A percentile compares a stretch with the other conserved stretches of the same genome.
Evolutionary conservation across 2,329 filamentous ascomycete genomes (phyloP).

Genomic region (Lachnellula arida): DNA sequence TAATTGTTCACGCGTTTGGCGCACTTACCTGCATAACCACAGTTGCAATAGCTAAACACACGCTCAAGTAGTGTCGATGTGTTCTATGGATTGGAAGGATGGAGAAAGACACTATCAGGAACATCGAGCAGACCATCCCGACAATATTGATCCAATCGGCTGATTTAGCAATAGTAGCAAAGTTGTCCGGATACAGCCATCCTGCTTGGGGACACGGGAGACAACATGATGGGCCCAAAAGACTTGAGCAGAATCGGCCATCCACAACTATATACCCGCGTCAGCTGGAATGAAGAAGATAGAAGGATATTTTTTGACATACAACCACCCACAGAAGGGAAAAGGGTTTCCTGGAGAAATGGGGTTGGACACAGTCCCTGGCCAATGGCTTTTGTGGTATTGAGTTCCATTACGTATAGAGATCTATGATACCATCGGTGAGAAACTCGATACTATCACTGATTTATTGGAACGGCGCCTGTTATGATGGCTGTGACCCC

Average conservation of each 20-base stretch:
- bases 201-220: slow-evolving; percentile 84
- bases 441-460: neutral
- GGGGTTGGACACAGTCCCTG: slow-evolving; percentile 59
- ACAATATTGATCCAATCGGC: slow-evolving; percentile 82
- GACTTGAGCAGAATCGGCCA: slow-evolving; percentile 55
- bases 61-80: slow-evolving; percentile 85
- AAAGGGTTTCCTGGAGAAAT: slow-evolving; percentile 62
- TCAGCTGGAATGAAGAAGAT: slow-evolving; percentile 12
- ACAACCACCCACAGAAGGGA: slow-evolving; percentile 62
- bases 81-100: slow-evolving; percentile 84
- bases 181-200: slow-evolving; percentile 63
- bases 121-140: slow-evolving; percentile 65
- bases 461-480: neutral
- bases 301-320: slow-evolving; percentile 32
- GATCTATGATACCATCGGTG: slow-evolving; percentile 1
- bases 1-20: slow-evolving; percentile 1
- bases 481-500: neutral
- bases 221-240: slow-evolving; percentile 63
- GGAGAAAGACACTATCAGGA: slow-evolving; percentile 75
- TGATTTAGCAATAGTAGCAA: slow-evolving; percentile 53
- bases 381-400: slow-evolving; percentile 10
- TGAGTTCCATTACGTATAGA: slow-evolving; percentile 7
- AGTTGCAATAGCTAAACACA: slow-evolving; percentile 74
- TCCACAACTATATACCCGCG: slow-evolving; percentile 38
- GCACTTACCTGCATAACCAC: slow-evolving; percentile 71